Conservation (phyloP, 768 basidiomycete genomes). For the Paxillus involutus region DNA sequence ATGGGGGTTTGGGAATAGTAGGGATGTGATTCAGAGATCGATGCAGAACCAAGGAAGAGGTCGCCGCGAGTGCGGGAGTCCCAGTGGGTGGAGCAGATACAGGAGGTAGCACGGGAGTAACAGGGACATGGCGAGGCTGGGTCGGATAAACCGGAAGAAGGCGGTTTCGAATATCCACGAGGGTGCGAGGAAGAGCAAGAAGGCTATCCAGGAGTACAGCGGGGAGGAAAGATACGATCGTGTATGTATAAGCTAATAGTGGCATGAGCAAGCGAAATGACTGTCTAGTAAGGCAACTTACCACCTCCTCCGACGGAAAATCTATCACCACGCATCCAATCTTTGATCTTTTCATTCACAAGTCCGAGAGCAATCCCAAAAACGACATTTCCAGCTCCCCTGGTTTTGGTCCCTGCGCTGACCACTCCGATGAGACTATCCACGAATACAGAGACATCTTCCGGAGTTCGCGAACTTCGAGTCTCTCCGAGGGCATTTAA, state of each 20-base stretch:
- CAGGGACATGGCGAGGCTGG: conserved; percentile 33
- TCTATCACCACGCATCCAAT: conserved; percentile 65
- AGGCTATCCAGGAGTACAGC: conserved; percentile 60
- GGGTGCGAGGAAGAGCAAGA: conserved; percentile 62
- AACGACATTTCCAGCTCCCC: conserved; percentile 39
- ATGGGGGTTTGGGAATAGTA: conserved; percentile 11
- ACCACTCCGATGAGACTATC: conserved; percentile 59
- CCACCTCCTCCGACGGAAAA: conserved; percentile 81
- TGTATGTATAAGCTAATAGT: conserved; percentile 65
- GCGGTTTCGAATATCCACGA: conserved; percentile 62
- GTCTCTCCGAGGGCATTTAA: conserved; percentile 50
- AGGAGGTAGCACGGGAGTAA: conserved; percentile 20
- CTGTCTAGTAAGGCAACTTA: conserved; percentile 32
- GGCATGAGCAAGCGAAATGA: conserved; percentile 1
- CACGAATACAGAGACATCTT: conserved; percentile 58
- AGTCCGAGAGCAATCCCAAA: conserved; percentile 46
- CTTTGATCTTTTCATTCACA: conserved; percentile 38
- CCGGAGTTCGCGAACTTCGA: conserved; percentile 50
- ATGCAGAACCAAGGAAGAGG: background rate
- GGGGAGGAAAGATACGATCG: conserved; percentile 69
- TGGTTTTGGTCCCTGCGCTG: conserved; percentile 46
- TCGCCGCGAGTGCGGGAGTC: conserved; percentile 3
- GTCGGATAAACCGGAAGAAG: conserved; percentile 52
- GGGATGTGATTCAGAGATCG: conserved; percentile 5
- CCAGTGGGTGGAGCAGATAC: conserved; percentile 12